Base-by-base conservation (phyloP, 192 early-diverging fungal species). In the Coemansia sp. region DNA sequence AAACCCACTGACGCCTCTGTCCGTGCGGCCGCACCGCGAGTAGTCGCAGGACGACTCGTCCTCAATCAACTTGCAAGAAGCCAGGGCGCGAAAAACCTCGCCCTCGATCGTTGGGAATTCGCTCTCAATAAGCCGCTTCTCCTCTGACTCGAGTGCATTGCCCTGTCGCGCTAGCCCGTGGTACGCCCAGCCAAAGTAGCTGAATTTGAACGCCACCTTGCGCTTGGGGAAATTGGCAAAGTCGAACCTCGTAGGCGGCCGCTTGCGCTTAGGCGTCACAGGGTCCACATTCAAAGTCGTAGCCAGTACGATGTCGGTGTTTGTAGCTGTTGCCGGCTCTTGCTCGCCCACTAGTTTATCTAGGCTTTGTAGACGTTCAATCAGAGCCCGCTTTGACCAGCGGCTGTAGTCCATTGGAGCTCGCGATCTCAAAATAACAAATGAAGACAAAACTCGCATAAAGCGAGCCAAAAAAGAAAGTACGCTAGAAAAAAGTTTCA, bases 151-250 rank as follows among this genome's bases (percentile, higher is more conserved):
- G 64, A 65, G 77, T 68, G 52, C 66, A 50, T 58, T 86, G 41
- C 76, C 87, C 63, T 94, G 93, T 0, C 88, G 79, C 2, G 92
- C 93, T 62, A 95, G 87, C 35, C 94, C 95, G 68, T 87, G 82
- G 83, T 95, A 98, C 26, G 87, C 80, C 91, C 91, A 94, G 3
- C 95, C 95, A 70, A 96, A 85, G 75, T 98, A 98, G 21, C 93
- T 90, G 41, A 98, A 83, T 69, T 90, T 89, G 61, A 98, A 84
- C 6, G 94, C 95, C 16, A 98, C 86, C 43, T 86, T 87, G 34
- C 93, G 87, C 59, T 89, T 81, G 28, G 90, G 75, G 61, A 95
- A 90, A 59, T 85, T 85, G 25, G 79, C 66, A 84, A 94, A 93
- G 65, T 95, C 91, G 66, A 97, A 95, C 1, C 78, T 61, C 4